These are phyloP conservation scores for Mycena rebaudengoi DNA, from an alignment of 768 basidiomycete genomes.

Conservation along the genomic window DNA sequence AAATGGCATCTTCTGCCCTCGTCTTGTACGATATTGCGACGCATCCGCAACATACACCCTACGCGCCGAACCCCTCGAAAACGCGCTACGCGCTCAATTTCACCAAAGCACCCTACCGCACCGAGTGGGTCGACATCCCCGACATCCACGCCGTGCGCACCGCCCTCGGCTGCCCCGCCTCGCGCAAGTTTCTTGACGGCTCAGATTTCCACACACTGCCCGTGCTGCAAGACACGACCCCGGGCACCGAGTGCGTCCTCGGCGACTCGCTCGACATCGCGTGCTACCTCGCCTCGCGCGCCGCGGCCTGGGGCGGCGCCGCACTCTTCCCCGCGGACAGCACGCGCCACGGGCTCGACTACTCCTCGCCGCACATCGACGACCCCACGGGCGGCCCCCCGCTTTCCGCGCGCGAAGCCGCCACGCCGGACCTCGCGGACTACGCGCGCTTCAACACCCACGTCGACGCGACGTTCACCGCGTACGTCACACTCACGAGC, in stretches of 20 bases:
- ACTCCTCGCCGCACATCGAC: slow-evolving; percentile 9
- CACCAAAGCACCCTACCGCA: slow-evolving; percentile 37
- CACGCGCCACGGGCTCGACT: slow-evolving; percentile 12
- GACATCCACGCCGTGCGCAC: slow-evolving; percentile 41
- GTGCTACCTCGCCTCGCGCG: slow-evolving; percentile 43
- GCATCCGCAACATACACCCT: neutral
- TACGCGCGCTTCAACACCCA: slow-evolving; percentile 16
- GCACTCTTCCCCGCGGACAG: slow-evolving; percentile 30
- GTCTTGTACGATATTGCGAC: slow-evolving; percentile 12
- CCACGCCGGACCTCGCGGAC: neutral
- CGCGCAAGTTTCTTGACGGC: slow-evolving; percentile 30
- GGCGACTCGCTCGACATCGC: slow-evolving; percentile 47
- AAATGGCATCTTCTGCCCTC: slow-evolving; percentile 12
- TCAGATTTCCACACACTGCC: slow-evolving; percentile 46
- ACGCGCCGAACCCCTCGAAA: slow-evolving; percentile 18
- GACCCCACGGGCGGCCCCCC: neutral
- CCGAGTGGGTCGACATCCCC: slow-evolving; percentile 51
- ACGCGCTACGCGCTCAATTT: slow-evolving; percentile 19
- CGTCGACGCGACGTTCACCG: slow-evolving; percentile 12
- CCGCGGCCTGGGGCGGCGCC: slow-evolving; percentile 41
- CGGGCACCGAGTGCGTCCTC: slow-evolving; percentile 38
- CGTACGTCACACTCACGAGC: neutral
- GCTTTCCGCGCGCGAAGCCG: slow-evolving; percentile 9
- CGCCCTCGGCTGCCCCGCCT: slow-evolving; percentile 37
- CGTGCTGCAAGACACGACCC: slow-evolving; percentile 43